phyloP scores from a whole-genome alignment of 768 basidiomycete species.

The Clitopilus hobsonii region DNA sequence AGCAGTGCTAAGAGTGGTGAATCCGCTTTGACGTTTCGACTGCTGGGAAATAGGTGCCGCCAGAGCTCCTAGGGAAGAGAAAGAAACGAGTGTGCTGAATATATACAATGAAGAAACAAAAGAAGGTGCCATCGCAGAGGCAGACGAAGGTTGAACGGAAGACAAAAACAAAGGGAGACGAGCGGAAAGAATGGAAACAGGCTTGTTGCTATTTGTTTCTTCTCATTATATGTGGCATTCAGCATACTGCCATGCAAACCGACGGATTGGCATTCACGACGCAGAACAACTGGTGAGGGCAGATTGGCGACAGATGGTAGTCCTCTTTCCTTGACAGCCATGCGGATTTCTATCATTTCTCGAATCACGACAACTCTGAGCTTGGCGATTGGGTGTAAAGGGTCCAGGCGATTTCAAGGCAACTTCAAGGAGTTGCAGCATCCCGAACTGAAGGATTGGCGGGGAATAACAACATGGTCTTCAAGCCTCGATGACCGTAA shows the following conservation, averaged over 20 bases:
- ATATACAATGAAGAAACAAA: background rate
- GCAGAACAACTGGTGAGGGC: background rate
- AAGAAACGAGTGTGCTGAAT: background rate
- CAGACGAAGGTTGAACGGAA: background rate
- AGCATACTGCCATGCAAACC: background rate
- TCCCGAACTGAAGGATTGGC: too few relatives aligned
- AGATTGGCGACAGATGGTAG: constrained; percentile 1
- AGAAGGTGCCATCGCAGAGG: background rate
- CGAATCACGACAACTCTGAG: too few relatives aligned
- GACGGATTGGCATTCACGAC: background rate
- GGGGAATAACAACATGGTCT: too few relatives aligned
- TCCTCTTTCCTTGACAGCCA: background rate
- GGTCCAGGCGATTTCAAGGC: background rate
- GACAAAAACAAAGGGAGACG: background rate
- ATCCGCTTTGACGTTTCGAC: background rate
- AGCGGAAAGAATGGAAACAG: background rate
- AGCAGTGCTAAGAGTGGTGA: constrained; percentile 22
- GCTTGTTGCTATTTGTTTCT: background rate
- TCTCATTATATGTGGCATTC: background rate
- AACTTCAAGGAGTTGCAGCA: background rate
- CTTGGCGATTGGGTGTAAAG: background rate
- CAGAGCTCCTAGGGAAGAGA: background rate
- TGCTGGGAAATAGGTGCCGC: background rate
- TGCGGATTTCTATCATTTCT: background rate
- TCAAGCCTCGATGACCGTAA: too few relatives aligned